Evolutionary conservation across 108 stramenopile species (phyloP), one percentile per base, ranked within the genome.

Genomic region (Cyclotella cryptica): DNA sequence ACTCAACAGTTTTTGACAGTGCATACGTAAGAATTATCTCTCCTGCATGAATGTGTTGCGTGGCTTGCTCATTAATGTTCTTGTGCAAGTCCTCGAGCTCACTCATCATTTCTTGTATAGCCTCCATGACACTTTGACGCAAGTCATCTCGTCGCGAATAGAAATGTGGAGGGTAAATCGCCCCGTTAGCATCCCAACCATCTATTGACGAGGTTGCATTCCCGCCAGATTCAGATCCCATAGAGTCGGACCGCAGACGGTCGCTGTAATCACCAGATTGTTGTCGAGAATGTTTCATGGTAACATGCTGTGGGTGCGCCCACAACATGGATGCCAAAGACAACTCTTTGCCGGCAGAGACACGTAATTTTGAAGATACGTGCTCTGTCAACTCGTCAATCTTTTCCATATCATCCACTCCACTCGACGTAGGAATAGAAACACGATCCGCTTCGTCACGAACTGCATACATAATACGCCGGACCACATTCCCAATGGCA

Each of bases 1-100:
- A 75, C 66, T 96, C 90, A 30, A 98, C 89, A 0, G 96, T 95
- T 44, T 85, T 84, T n/a, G 92, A 94, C 55, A 84, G 57, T 7
- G 96, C 97, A 74, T 96, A 95, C 0, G 97, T 96, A 45, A 98
- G 58, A 46, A 99, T 92, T 42, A 96, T 85, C 89, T 98, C 96
- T 52, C 97, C 95, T 21, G 96, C 91, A 80, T 99, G 98, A 65
- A 99, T 98, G 74, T 98, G 96, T 41, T 92, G 92, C 53, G 77
- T 84, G 3, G 96, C 94, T 72, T 96, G 95, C 42, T 93, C 92
- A 72, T 92, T 89, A 79, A 96, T 96, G 46, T 89, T 92, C 66
- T 92, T 90, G 71, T 94, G 87, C 62, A 93, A 61, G 83, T 94
- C 92, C 75, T 96, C 93, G 54, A 97, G 70, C 57, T 98, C 97